phyloP scores from a whole-genome alignment of 768 basidiomycete genomes.

The Lyophyllum shimeji region DNA sequence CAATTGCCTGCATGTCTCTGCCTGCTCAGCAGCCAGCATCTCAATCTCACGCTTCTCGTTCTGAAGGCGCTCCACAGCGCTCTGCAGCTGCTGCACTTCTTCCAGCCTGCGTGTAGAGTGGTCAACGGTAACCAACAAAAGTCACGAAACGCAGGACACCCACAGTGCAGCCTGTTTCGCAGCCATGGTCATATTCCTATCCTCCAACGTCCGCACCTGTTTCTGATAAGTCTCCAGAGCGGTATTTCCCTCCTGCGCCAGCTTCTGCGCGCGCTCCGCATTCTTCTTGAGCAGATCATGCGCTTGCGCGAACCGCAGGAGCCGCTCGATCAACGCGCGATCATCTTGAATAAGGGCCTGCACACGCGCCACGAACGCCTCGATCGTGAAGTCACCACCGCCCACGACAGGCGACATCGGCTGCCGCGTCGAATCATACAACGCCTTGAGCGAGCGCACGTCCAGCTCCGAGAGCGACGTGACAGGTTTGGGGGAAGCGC shows the following conservation, averaged over 20 bases:
- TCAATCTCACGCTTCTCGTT: slow-evolving; percentile 73
- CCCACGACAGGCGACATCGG: slow-evolving; percentile 24
- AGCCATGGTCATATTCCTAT: slow-evolving; percentile 57
- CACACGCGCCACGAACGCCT: slow-evolving; percentile 75
- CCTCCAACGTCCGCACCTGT: slow-evolving; percentile 80
- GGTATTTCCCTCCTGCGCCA: slow-evolving; percentile 77
- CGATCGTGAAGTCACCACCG: slow-evolving; percentile 60
- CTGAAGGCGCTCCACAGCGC: slow-evolving; percentile 55
- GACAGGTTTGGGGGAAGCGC: slow-evolving; percentile 18
- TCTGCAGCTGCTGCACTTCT: slow-evolving; percentile 61
- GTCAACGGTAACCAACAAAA: slow-evolving; percentile 7
- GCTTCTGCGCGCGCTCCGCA: slow-evolving; percentile 87
- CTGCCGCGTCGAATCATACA: slow-evolving; percentile 55
- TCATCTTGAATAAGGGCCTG: slow-evolving; percentile 84
- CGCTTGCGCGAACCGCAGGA: slow-evolving; percentile 84
- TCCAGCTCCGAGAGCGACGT: slow-evolving; percentile 80
- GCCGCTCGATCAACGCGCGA: slow-evolving; percentile 76
- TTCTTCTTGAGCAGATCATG: slow-evolving; percentile 91
- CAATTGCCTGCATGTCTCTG: slow-evolving; percentile 70
- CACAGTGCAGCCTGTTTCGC: slow-evolving; percentile 59
- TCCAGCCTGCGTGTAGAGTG: slow-evolving; percentile 49
- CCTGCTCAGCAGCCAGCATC: slow-evolving; percentile 64
- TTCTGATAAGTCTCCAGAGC: slow-evolving; percentile 90
- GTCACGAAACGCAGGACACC: slow-evolving; percentile 20
- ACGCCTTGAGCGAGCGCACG: slow-evolving; percentile 78